Evolutionary conservation across 2,329 filamentous ascomycete species (phyloP), one percentile per base, ranked within the genome.

Genomic region (Aspergillus eucalypticola): DNA sequence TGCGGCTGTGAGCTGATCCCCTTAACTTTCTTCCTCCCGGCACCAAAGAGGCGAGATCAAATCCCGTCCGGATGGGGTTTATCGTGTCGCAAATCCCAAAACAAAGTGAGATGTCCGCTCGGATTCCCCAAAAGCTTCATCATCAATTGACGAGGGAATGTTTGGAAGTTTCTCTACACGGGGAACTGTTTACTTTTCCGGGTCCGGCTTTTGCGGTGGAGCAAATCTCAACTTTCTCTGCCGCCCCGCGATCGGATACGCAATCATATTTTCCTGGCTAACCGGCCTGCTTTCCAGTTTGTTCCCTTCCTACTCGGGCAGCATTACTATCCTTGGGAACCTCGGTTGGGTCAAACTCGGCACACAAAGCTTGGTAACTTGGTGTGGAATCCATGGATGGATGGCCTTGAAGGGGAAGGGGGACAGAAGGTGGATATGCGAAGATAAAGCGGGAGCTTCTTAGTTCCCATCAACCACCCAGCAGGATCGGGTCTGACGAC

Each of bases 151-250:
- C 8, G 13, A 17, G 25, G n/a, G 19, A 15, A 35, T 67, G 61
- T 67, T 67, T 65, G 59, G 63, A 59, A 62, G 52, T 67, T 66
- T 51, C 65, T 65, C 54, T 56, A 63, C 63, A 46, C 35, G 61
- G 65, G 61, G 65, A 51, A 63, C 46, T 67, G 61, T 66, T 64
- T 64, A 66, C 62, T 8, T 64, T 53, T 46, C 55, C 29, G 44
- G 54, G 42, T 51, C 60, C 59, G 60, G 61, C 50, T 60, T 53
- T 58, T 53, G 41, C 49, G 49, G 62, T 65, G 64, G 64, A 66
- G 60, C 32, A 51, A 52, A 58, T 56, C 54, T 41, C 32, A 49
- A 52, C 44, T 48, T 46, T 46, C 54, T 62, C 56, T 54, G 29
- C 60, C 55, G 44, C 60, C 63, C 62, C 59, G 54, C 59, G 61